Base-by-base conservation (phyloP, 768 basidiomycete genomes). In the Leccinum aurantiacum region DNA sequence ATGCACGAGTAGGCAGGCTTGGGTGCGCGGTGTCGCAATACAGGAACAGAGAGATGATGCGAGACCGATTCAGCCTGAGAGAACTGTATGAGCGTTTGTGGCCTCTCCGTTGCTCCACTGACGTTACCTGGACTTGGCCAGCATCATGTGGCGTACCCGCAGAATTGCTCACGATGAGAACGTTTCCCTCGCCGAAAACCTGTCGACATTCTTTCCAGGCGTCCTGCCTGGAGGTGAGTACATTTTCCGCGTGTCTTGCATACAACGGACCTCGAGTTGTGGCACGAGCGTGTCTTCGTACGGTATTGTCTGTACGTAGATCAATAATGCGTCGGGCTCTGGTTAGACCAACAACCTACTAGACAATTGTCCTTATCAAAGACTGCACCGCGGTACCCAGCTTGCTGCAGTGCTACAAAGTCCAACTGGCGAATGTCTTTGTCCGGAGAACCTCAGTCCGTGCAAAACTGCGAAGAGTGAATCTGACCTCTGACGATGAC, bases 331-430 rank as follows among this genome's bases (percentile, higher is more conserved):
- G 19, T 31, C n/a, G 7, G 4, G 4, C 1, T n/a, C 2, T 0
- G 11, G 7, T 33, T 25, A 2, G 17, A 9, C 5, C 8, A 52
- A 5, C 17, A 4, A 77, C 89, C 29, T 63, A 93, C 96, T 64
- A 98, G 76, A 69, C 96, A 98, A 67, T 99, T 98, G 70, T 99
- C 96, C 76, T 98, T 98, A 81, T 98, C 96, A 65, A 98, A 90
- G 1, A 99, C 86, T 3, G 89, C 91, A n/a, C 91, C 94, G 50
- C 86, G 84, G 71, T 93, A 95, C 5, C 95, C 94, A 8, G 87
- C 84, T 58, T 79, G 78, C 58, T 82, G 82, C 41, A 98, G 78
- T 38, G 85, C 85, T 9, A 65, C 65, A 79, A 93, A 94, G 74
- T 95, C 85, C 67, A 95, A 80, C 64, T 88, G 82, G 79, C 91